Percentiles rank a stretch among this genome's conserved stretches.
Evolutionary conservation across 805 yeast genomes (phyloP).

Genomic region (Candida koratica): DNA sequence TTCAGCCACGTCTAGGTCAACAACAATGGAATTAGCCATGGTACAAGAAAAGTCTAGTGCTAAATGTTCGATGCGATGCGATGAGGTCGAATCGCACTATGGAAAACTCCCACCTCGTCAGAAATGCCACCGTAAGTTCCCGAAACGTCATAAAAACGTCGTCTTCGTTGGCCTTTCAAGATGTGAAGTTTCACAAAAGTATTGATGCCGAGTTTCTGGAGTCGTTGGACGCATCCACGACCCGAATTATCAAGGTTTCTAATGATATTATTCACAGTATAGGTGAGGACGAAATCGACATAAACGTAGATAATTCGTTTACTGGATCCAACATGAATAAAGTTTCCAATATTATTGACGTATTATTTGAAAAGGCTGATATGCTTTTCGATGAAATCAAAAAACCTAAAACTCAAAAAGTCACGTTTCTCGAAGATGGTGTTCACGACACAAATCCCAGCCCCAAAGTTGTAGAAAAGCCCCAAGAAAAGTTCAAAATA

Average conservation of each 20-base stretch:
- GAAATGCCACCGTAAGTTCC: constrained; percentile 6
- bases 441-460: constrained; percentile 13
- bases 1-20: background rate
- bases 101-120: background rate
- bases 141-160: constrained; percentile 56
- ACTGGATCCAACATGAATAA: constrained; percentile 54
- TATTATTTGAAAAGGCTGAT: constrained; percentile 73
- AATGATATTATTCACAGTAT: constrained; percentile 38
- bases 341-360: constrained; percentile 61
- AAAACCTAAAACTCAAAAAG: constrained; percentile 13
- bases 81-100: background rate
- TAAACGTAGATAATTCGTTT: constrained; percentile 20
- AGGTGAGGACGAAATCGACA: constrained; percentile 6
- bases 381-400: constrained; percentile 51
- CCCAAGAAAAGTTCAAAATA: constrained; percentile 58
- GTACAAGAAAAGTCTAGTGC: background rate
- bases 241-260: constrained; percentile 41
- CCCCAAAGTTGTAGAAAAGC: constrained; percentile 48
- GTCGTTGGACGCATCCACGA: constrained; percentile 25
- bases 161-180: constrained; percentile 69
- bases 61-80: constrained; percentile 2
- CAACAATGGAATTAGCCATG: background rate
- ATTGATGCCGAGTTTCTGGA: constrained; percentile 47
- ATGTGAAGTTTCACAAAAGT: constrained; percentile 69
- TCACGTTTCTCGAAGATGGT: constrained; percentile 52